Evolutionary conservation across 1,139 yeast genomes (phyloP).

Genomic region (Saccharomyces hybrid): DNA sequence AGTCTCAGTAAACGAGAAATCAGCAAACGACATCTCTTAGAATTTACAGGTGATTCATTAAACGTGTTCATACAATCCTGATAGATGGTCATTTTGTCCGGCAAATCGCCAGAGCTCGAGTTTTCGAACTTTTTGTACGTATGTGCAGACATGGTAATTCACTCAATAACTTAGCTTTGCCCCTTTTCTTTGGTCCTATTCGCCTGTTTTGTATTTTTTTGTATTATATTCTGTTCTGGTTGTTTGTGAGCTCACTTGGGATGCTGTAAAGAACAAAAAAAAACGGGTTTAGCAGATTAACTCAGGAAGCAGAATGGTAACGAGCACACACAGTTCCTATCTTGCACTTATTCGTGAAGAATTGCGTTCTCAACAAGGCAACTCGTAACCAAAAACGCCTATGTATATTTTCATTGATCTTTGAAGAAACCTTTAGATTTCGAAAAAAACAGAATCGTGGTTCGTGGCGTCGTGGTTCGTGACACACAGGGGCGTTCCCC

Average conservation of each 20-base stretch:
- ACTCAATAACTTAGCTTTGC: neutral
- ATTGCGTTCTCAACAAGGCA: neutral
- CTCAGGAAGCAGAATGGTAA: neutral
- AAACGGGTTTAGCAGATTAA: neutral
- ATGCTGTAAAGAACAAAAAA: neutral
- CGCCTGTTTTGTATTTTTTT: neutral
- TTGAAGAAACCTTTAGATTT: neutral
- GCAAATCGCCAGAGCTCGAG: slow-evolving; percentile 52
- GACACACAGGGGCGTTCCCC: neutral
- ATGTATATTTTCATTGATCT: neutral
- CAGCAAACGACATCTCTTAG: slow-evolving; percentile 75
- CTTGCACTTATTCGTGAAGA: neutral
- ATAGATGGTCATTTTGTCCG: slow-evolving; percentile 95
- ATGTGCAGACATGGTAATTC: slow-evolving; percentile 57
- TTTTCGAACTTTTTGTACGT: slow-evolving; percentile 82
- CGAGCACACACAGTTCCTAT: neutral
- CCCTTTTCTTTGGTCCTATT: neutral
- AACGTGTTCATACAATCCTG: slow-evolving; percentile 93
- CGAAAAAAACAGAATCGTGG: neutral
- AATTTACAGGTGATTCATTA: slow-evolving; percentile 85
- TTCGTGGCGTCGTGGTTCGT: neutral
- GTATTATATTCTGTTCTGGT: neutral
- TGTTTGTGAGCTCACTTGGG: neutral
- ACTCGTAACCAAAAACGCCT: neutral
- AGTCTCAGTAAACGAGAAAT: slow-evolving; percentile 55